phyloP scores from a whole-genome alignment of 169 alveolate genomes.

The Fabrea salina region DNA sequence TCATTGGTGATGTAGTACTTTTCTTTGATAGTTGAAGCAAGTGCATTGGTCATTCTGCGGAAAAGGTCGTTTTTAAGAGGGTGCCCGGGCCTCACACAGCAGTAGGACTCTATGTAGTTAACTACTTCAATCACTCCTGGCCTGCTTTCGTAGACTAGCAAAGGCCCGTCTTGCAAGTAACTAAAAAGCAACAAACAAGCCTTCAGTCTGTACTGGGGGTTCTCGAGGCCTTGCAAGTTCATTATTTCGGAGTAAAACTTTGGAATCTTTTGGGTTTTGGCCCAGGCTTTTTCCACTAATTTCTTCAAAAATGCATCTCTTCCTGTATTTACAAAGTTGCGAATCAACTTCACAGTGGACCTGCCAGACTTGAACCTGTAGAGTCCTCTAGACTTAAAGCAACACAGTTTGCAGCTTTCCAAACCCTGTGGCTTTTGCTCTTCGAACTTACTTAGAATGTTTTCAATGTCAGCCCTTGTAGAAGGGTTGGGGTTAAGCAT shows the following conservation, averaged over 20 bases:
- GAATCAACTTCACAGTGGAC: background rate
- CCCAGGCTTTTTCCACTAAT: background rate
- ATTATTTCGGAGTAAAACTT: conserved; percentile 13
- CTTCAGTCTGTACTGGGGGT: background rate
- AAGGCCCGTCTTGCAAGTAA: background rate
- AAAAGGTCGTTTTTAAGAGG: background rate
- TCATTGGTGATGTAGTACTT: background rate
- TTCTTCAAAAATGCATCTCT: background rate
- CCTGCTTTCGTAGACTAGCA: background rate
- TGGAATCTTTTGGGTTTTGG: background rate
- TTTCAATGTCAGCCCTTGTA: background rate
- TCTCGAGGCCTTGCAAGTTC: background rate
- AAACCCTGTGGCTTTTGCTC: too few species aligned
- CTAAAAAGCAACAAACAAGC: conserved; percentile 4
- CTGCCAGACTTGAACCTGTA: background rate
- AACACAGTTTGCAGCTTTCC: too few species aligned
- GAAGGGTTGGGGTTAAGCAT: background rate
- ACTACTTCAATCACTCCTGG: conserved; percentile 16
- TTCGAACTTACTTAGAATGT: background rate
- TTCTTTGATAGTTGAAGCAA: background rate
- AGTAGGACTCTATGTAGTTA: background rate
- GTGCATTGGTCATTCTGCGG: background rate
- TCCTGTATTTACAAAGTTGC: background rate
- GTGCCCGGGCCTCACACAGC: background rate
- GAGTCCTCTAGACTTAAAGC: too few species aligned